phyloP scores from a whole-genome alignment of 805 yeast species.

The Schizosaccharomyces lindneri region DNA sequence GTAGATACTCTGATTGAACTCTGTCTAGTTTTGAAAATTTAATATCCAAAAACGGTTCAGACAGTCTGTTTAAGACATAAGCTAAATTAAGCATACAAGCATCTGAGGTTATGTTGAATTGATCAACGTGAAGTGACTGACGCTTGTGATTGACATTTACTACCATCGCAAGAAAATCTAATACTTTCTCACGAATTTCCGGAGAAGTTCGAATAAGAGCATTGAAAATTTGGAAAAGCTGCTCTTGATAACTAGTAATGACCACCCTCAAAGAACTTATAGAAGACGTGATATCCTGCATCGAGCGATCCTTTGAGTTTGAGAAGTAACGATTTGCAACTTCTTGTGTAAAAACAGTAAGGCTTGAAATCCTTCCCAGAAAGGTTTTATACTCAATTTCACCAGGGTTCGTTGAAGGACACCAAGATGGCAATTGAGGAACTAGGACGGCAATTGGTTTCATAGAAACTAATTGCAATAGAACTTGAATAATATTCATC shows the following conservation, averaged over 20 bases:
- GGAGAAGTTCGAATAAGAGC: slow-evolving; percentile 51
- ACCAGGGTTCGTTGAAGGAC: slow-evolving; percentile 24
- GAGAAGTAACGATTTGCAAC: slow-evolving; percentile 5
- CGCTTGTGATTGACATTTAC: slow-evolving; percentile 70
- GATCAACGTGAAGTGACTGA: slow-evolving; percentile 61
- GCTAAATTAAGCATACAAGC: slow-evolving; percentile 63
- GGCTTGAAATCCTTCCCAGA: slow-evolving; percentile 26
- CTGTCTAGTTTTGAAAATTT: slow-evolving; percentile 44
- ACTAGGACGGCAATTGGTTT: slow-evolving; percentile 39
- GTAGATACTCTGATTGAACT: slow-evolving; percentile 49
- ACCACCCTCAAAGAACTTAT: neutral
- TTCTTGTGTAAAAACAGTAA: neutral
- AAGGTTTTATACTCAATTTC: slow-evolving; percentile 36
- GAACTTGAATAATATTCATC: slow-evolving; percentile 21
- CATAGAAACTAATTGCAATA: slow-evolving; percentile 27
- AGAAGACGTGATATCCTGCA: slow-evolving; percentile 4
- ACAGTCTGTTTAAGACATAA: slow-evolving; percentile 37
- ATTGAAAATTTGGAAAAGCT: slow-evolving; percentile 46
- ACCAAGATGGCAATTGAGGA: slow-evolving; percentile 29
- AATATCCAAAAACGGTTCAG: slow-evolving; percentile 62
- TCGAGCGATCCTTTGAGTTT: slow-evolving; percentile 14
- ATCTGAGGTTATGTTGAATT: slow-evolving; percentile 41
- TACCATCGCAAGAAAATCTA: slow-evolving; percentile 45
- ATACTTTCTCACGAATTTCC: slow-evolving; percentile 33
- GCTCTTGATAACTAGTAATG: slow-evolving; percentile 17